These are phyloP conservation scores for Lentinula sp. DNA, from an alignment of 768 basidiomycete species.

Conservation along the genomic window DNA sequence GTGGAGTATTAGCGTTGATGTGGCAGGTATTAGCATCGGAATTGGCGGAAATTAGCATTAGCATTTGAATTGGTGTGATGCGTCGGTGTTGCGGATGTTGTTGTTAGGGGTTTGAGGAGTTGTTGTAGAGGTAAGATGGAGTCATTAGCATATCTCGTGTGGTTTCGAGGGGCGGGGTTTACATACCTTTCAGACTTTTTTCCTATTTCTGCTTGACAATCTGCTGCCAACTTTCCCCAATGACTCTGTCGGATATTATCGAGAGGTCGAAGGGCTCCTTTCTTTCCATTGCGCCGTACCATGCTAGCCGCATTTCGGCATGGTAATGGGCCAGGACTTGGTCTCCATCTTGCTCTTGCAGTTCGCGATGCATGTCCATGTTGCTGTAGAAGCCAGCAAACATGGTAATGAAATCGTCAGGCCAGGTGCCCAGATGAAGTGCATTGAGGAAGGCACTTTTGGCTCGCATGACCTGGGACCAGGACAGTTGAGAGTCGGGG, in stretches of 20 bases:
- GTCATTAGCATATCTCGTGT: too few relatives aligned
- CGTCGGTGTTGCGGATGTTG: too few relatives aligned
- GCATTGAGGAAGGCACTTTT: neutral
- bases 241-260: neutral
- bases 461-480: neutral
- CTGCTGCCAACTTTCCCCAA: neutral
- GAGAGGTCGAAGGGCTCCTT: slow-evolving; percentile 1
- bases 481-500: neutral
- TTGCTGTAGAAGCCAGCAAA: slow-evolving; percentile 4
- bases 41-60: too few relatives aligned
- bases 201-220: neutral
- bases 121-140: neutral
- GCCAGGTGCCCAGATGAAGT: neutral
- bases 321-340: slow-evolving; percentile 3
- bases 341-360: neutral
- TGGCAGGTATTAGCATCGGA: too few relatives aligned
- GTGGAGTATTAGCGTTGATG: too few relatives aligned
- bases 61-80: too few relatives aligned
- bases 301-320: neutral
- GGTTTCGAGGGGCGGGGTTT: neutral
- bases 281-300: neutral
- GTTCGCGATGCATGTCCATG: too few relatives aligned
- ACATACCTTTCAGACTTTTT: neutral
- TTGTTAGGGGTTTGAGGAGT: too few relatives aligned
- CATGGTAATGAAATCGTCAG: neutral